These are phyloP conservation scores for Xylaria telfairii DNA, from an alignment of 495 filamentous ascomycete species.

Conservation along the genomic window DNA sequence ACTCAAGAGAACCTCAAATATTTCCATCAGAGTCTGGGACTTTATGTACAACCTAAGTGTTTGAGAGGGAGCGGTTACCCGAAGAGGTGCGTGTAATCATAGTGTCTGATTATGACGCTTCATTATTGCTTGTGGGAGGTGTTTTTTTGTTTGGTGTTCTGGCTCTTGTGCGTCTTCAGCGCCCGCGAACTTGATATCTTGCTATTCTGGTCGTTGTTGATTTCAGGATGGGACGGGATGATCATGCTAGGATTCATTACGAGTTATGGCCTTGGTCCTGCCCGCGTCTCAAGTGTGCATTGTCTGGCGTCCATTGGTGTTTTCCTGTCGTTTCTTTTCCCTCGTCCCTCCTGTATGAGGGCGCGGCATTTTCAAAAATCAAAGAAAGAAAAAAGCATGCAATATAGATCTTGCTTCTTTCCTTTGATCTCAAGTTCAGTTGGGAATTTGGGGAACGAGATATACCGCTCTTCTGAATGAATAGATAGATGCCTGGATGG, in stretches of 20 bases:
- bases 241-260: not conserved
- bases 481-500: conserved; percentile 2
- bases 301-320: conserved; percentile 13
- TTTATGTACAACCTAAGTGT: conserved; percentile 11
- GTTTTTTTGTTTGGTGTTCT: conserved; percentile 14
- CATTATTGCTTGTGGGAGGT: not conserved
- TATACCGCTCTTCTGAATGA: not conserved
- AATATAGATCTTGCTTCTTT: not conserved
- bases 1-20: not conserved
- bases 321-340: not conserved
- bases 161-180: not conserved
- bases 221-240: not conserved
- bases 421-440: conserved; percentile 2
- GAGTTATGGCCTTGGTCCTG: not conserved
- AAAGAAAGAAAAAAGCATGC: not conserved
- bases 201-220: not conserved
- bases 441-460: not conserved
- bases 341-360: not conserved
- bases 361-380: not conserved
- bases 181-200: conserved; percentile 4
- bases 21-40: not conserved
- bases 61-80: not conserved
- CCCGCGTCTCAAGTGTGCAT: conserved; percentile 16
- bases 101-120: conserved; percentile 10
- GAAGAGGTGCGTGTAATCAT: not conserved